Conservation (phyloP, 345 rosid genomes). For the Linum usitatissimum region DNA sequence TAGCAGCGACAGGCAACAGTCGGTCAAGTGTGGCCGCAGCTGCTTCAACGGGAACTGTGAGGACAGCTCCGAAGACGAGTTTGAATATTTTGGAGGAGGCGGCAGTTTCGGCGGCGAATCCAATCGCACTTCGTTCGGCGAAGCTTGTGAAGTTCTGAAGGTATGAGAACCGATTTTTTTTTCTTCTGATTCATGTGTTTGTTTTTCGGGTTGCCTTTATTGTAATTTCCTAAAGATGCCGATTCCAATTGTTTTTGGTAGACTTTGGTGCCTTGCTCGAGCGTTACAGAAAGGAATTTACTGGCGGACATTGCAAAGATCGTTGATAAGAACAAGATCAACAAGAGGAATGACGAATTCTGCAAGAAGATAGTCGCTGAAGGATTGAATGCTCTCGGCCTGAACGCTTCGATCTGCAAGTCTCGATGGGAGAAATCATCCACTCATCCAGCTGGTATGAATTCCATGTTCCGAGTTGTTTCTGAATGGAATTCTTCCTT, state of each 20-base stretch:
- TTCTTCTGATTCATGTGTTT: background rate
- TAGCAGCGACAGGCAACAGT: constrained; percentile 44
- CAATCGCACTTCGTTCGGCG: constrained; percentile 25
- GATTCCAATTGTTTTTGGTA: constrained; percentile 12
- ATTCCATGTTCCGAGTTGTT: constrained; percentile 8
- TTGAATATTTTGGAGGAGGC: constrained; percentile 18
- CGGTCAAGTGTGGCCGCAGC: constrained; percentile 30
- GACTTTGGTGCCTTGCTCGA: constrained; percentile 51
- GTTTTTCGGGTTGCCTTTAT: background rate
- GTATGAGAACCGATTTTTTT: constrained; percentile 17
- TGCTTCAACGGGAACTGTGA: constrained; percentile 52
- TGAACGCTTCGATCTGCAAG: constrained; percentile 69
- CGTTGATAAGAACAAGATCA: constrained; percentile 55
- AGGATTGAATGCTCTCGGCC: constrained; percentile 48
- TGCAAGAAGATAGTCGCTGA: constrained; percentile 44
- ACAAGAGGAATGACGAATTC: constrained; percentile 43
- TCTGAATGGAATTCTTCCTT: too few relatives aligned
- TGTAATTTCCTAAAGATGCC: background rate
- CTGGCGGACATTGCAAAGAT: constrained; percentile 53
- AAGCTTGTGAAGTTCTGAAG: constrained; percentile 54
- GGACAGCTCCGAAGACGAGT: constrained; percentile 71
- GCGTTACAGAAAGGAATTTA: constrained; percentile 46
- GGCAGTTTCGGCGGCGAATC: constrained; percentile 27
- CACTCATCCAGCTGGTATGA: constrained; percentile 60
- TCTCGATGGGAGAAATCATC: constrained; percentile 79